Conservation (phyloP, 805 yeast genomes). For the Pichia eremophila region DNA sequence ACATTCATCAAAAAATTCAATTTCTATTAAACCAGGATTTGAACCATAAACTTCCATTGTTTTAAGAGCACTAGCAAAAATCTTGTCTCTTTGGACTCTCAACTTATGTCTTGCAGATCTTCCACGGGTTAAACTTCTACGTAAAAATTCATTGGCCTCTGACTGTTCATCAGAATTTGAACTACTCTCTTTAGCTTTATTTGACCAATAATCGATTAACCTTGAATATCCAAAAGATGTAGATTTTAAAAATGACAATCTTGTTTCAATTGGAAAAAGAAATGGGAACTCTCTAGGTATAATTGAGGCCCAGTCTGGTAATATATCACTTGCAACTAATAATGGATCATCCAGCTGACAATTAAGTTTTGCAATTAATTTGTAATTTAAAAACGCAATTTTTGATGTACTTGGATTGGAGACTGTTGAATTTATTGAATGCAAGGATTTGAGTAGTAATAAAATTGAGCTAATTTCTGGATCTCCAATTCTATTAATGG, state of each 20-base stretch:
- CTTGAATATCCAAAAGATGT: slow-evolving; percentile 90
- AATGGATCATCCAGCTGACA: slow-evolving; percentile 86
- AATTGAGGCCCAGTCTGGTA: slow-evolving; percentile 78
- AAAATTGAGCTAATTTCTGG: slow-evolving; percentile 31
- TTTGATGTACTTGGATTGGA: slow-evolving; percentile 21
- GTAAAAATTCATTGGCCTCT: neutral
- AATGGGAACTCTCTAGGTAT: slow-evolving; percentile 72
- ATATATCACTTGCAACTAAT: slow-evolving; percentile 73
- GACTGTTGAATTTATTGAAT: slow-evolving; percentile 26
- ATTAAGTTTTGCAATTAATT: slow-evolving; percentile 75
- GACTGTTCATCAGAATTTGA: slow-evolving; percentile 13
- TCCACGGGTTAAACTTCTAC: slow-evolving; percentile 46
- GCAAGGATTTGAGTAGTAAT: slow-evolving; percentile 38
- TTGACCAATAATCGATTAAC: slow-evolving; percentile 66
- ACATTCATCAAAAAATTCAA: slow-evolving; percentile 81
- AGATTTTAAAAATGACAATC: slow-evolving; percentile 69
- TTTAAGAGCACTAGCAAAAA: slow-evolving; percentile 71
- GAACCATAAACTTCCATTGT: slow-evolving; percentile 69
- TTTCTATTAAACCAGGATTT: slow-evolving; percentile 73
- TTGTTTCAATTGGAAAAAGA: slow-evolving; percentile 72
- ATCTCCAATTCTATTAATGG: slow-evolving; percentile 25
- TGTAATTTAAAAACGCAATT: slow-evolving; percentile 56
- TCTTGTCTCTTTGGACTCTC: slow-evolving; percentile 57
- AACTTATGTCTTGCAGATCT: slow-evolving; percentile 73
- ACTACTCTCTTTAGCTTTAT: slow-evolving; percentile 31